Percentiles rank a stretch among this genome's conserved stretches.
These are phyloP conservation scores for Phytophthora syringae DNA, from an alignment of 352 stramenopile species.

Conservation along the genomic window DNA sequence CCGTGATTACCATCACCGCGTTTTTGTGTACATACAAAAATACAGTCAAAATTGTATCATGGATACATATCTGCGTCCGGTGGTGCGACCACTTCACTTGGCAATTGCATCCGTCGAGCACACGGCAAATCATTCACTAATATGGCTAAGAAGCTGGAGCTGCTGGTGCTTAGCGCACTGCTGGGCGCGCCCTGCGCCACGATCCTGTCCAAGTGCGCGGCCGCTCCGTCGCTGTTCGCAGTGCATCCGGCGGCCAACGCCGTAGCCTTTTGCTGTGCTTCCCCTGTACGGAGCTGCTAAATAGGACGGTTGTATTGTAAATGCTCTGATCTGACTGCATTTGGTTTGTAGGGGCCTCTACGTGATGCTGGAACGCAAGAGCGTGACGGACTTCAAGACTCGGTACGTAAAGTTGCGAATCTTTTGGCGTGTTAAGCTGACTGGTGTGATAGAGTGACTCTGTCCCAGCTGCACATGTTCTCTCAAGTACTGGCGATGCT, in stretches of 20 bases:
- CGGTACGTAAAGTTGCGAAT: constrained; percentile 29
- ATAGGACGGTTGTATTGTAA: background rate
- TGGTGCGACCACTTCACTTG: constrained; percentile 4
- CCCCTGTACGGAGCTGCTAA: constrained; percentile 41
- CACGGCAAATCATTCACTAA: constrained; percentile 1
- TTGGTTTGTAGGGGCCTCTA: constrained; percentile 51
- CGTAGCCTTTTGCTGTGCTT: constrained; percentile 66
- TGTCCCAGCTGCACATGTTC: constrained; percentile 61
- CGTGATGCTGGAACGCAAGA: constrained; percentile 66
- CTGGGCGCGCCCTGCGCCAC: constrained; percentile 52
- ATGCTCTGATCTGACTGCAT: too few species aligned
- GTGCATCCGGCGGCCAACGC: constrained; percentile 69
- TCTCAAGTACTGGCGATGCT: constrained; percentile 59
- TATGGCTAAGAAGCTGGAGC: constrained; percentile 66
- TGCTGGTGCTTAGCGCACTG: constrained; percentile 59
- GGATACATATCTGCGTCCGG: constrained; percentile 1
- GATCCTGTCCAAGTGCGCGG: constrained; percentile 50
- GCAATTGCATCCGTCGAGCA: constrained; percentile 4
- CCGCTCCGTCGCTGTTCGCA: constrained; percentile 55
- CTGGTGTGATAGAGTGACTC: constrained; percentile 30
- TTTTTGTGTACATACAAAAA: constrained; percentile 22
- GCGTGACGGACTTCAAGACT: constrained; percentile 45
- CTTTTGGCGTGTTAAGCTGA: background rate
- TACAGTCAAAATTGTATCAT: constrained; percentile 5
- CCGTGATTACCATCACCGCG: background rate